Evolutionary conservation across 306 rosid species (phyloP), one percentile per base, ranked within the genome.

Genomic region (Dalbergia cultrata): DNA sequence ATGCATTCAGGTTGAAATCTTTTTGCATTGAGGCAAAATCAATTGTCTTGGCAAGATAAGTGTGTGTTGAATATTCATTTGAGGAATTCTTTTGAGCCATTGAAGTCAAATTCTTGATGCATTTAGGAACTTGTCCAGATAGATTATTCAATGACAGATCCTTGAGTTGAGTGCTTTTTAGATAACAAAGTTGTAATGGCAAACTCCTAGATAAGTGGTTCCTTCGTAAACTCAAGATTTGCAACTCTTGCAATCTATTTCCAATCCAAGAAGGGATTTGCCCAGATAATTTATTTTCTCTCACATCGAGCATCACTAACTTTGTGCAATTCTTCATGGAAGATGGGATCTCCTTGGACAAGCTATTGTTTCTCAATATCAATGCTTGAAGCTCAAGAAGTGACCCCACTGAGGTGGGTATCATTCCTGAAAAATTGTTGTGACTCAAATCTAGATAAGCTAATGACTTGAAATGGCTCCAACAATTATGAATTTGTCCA

Each of bases 401-500:
- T 0, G 71, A 77, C 26, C 86, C 86, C 50, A 82, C 1, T n/a
- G 82, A 62, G 11, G 62, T 0, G 9, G 82, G 82, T 76, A 76
- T 31, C n/a, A 5, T 4, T 7, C 74, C 60, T 3, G 26, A 37
- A 13, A 80, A 63, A 0, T 62, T 52, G 0, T 80, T 80, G 0
- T 64, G 17, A 64, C 79, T 80, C 26, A 80, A 14, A n/a, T 80
- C 34, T 5, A 80, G 18, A 53, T 63, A 64, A 5, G 4, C 3
- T 16, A 74, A 14, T 67, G 76, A 65, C 16, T n/a, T 64, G 16
- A 80, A 64, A 54, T 4, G 18, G 9, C 9, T 56, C 79, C 67
- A 63, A 35, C 72, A 76, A 50, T 63, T 8, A 6, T 72, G 72
- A 63, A 76, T 37, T 5, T 7, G 9, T 10, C 74, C 52, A 0